Evolutionary conservation across 768 basidiomycete genomes (phyloP).

Genomic region (Mrakia hoshinonis): DNA sequence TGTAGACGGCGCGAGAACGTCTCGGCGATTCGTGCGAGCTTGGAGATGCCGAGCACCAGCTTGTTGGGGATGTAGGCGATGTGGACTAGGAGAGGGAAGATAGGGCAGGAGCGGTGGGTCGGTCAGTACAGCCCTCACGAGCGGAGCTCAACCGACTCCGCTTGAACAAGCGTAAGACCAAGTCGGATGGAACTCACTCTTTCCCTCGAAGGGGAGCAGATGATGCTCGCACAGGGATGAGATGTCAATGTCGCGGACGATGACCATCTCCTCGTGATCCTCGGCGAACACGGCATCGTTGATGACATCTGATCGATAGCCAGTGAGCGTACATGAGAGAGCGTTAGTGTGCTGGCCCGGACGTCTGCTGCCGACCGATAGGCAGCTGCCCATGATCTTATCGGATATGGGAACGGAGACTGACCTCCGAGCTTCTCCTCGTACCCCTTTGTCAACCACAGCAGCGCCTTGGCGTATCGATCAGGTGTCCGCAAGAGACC

Average conservation of each 20-base stretch:
- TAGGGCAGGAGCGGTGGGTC: background rate
- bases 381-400: background rate
- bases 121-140: background rate
- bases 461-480: slow-evolving; percentile 87
- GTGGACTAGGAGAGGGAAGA: slow-evolving; percentile 53
- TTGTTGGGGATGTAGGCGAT: slow-evolving; percentile 96
- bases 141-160: background rate
- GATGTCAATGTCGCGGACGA: slow-evolving; percentile 93
- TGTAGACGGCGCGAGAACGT: slow-evolving; percentile 92
- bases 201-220: slow-evolving; percentile 77
- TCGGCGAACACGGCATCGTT: slow-evolving; percentile 98
- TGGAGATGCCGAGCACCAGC: slow-evolving; percentile 87
- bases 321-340: background rate
- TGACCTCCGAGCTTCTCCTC: slow-evolving; percentile 85
- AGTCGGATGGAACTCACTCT: background rate
- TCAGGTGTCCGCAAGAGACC: slow-evolving; percentile 86
- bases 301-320: slow-evolving; percentile 67
- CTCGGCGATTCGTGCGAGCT: slow-evolving; percentile 93
- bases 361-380: too few species aligned
- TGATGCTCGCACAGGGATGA: slow-evolving; percentile 98
- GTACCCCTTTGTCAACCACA: slow-evolving; percentile 99
- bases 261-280: slow-evolving; percentile 99
- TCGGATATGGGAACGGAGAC: slow-evolving; percentile 21
- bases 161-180: background rate
- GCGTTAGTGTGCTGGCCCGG: too few species aligned